Evolutionary conservation across 2,329 filamentous ascomycete genomes (phyloP).

Genomic region (Beauveria sp.): DNA sequence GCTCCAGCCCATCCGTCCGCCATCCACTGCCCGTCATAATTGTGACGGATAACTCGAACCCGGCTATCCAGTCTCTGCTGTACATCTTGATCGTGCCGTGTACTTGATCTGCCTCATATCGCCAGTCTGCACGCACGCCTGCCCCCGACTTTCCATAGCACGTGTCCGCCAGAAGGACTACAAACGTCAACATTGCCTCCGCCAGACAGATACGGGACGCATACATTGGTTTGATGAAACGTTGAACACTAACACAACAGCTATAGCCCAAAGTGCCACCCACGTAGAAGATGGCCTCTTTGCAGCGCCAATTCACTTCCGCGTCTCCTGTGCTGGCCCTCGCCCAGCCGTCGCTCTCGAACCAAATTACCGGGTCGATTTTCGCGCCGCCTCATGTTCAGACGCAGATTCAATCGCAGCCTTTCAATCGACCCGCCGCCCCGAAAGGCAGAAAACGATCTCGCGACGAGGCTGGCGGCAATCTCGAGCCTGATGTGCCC

Average conservation of each 20-base stretch:
- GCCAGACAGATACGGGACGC: not conserved
- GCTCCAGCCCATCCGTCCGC: not conserved
- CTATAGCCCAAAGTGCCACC: not conserved
- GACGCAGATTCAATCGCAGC: conserved; percentile 18
- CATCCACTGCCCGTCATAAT: not conserved
- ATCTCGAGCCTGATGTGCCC: conserved; percentile 53
- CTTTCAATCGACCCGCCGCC: not conserved
- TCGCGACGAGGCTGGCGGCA: conserved; percentile 62
- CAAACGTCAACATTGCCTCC: not conserved
- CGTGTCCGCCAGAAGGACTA: not conserved
- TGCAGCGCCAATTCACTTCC: conserved; percentile 23
- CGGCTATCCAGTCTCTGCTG: not conserved
- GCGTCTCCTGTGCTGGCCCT: conserved; percentile 36
- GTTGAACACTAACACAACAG: not conserved
- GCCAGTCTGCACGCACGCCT: not conserved
- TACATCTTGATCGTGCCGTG: not conserved
- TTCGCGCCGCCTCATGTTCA: conserved; percentile 21
- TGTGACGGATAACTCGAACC: not conserved
- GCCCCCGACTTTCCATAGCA: not conserved
- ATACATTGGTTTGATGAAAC: conserved; percentile 5
- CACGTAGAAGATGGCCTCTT: conserved; percentile 24
- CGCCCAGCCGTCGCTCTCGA: conserved; percentile 34
- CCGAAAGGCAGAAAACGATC: conserved; percentile 63
- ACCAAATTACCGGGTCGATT: conserved; percentile 30
- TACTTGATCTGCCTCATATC: not conserved